Evolutionary conservation across 1,139 yeast genomes (phyloP).

Genomic region (Scheffersomyces cryptocercus): DNA sequence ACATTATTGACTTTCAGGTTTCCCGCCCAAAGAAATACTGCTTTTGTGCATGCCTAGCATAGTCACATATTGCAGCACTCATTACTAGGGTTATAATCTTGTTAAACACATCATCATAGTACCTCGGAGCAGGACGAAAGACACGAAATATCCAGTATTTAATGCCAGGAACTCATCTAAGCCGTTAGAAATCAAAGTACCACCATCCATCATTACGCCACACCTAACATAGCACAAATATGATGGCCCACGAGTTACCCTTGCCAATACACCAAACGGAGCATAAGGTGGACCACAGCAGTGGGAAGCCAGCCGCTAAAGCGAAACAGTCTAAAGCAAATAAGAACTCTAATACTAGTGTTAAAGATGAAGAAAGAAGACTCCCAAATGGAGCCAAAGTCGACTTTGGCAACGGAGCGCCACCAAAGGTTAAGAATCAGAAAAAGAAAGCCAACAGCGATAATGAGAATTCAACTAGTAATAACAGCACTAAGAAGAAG

Average conservation of each 20-base stretch:
- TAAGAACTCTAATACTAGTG: neutral
- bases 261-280: constrained; percentile 20
- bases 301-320: neutral
- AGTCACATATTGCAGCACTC: too few relatives aligned
- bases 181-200: too few relatives aligned
- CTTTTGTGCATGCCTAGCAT: too few relatives aligned
- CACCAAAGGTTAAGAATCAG: constrained; percentile 3
- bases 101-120: too few relatives aligned
- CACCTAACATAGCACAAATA: constrained; percentile 12
- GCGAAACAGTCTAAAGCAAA: constrained; percentile 2
- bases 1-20: too few relatives aligned
- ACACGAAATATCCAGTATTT: too few relatives aligned
- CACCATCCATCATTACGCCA: too few relatives aligned
- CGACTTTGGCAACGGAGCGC: constrained; percentile 35
- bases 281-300: constrained; percentile 9
- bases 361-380: constrained; percentile 21
- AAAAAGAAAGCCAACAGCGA: constrained; percentile 7
- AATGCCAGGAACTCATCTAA: too few relatives aligned
- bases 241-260: constrained; percentile 47
- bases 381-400: constrained; percentile 47
- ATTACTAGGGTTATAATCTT: too few relatives aligned
- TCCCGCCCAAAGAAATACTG: too few relatives aligned
- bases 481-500: constrained; percentile 11
- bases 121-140: too few relatives aligned
- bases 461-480: constrained; percentile 4